Base-by-base conservation (phyloP, 1,139 yeast genomes). In the Pneumocystis murina region DNA sequence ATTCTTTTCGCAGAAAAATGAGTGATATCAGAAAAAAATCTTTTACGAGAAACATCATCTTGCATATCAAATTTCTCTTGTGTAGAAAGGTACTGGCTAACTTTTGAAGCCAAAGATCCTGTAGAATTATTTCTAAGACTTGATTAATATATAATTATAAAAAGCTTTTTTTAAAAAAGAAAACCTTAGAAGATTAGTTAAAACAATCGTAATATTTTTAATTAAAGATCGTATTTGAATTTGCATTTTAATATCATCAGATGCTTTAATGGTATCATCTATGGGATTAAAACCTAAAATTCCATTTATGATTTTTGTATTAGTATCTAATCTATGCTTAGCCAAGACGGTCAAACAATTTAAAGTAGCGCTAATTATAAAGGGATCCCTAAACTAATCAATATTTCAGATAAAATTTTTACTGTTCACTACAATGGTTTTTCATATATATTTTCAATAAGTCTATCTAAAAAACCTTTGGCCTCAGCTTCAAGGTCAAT, bases 401-500 rank as follows among this genome's bases (percentile, higher is more conserved):
- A 48, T 20, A 20, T 10, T 24, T 48, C 10, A 24, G 24, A 7
- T 12, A 20, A 10, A 20, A 24, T 24, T 24, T 24, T 12, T 48
- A 3, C 63, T 61, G 69, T 6, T 60, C 61, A 16, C 20, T 24
- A 48, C 55, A 48, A 48, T 48, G 77, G 74, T 66, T 84, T 86
- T 40, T 79, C 82, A 54, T 78, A 76, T 90, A 77, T 30, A 81
- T 77, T 61, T 78, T 76, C 62, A 89, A 75, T 55, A 91, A 73
- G 62, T 48, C 83, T 74, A 68, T 89, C 96, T 62, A 92, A 76
- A 62, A 87, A 76, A 1, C 81, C 84, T 64, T 79, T 80, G 0
- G 92, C 86, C 72, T 91, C 96, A 8, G 86, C 82, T 69, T 86
- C 90, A 68, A 89, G 75, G 14, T 73, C 72, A 66, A 77, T 72